Percentiles rank a stretch among this genome's conserved stretches.
Evolutionary conservation across 306 rosid species (phyloP).

Genomic region (Gastrolobium bilobum): DNA sequence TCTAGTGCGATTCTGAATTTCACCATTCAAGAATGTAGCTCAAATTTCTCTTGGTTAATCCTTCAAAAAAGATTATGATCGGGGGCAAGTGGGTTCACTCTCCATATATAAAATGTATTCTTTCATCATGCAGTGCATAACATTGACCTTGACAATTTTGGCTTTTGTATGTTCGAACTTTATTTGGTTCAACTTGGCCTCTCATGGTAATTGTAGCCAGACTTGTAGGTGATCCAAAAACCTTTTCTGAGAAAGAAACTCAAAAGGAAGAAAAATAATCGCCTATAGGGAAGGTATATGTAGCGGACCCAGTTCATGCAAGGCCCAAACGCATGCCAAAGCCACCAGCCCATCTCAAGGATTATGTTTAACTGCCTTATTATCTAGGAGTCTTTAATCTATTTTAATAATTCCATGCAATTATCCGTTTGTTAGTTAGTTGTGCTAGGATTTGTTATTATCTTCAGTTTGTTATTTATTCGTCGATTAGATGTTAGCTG

Average conservation of each 20-base stretch:
- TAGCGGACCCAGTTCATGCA: too few species aligned
- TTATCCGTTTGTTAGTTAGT: too few species aligned
- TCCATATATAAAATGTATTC: conserved; percentile 3
- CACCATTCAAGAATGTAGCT: conserved; percentile 10
- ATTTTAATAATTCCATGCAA: too few species aligned
- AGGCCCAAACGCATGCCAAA: too few species aligned
- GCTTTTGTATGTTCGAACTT: conserved; percentile 25
- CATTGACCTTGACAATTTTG: conserved; percentile 46
- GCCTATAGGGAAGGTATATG: conserved; percentile 11
- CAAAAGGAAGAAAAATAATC: conserved; percentile 4
- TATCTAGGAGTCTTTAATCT: too few species aligned
- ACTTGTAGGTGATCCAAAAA: conserved; percentile 15
- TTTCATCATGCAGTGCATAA: conserved; percentile 49
- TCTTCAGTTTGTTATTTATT: too few species aligned
- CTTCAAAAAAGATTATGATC: conserved; percentile 20
- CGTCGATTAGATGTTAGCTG: too few species aligned
- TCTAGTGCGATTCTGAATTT: conserved; percentile 56
- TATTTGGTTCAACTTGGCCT: conserved; percentile 32
- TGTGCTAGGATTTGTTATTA: too few species aligned
- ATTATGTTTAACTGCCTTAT: too few species aligned
- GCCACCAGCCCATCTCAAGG: too few species aligned
- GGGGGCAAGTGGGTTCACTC: conserved; percentile 51
- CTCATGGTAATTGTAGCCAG: conserved; percentile 20
- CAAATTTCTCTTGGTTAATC: conserved; percentile 38
- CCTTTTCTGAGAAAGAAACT: conserved; percentile 11